A percentile compares a stretch with the other conserved stretches of the same genome.
phyloP scores from a whole-genome alignment of 495 filamentous ascomycete species.

The Penicillium parvum region DNA sequence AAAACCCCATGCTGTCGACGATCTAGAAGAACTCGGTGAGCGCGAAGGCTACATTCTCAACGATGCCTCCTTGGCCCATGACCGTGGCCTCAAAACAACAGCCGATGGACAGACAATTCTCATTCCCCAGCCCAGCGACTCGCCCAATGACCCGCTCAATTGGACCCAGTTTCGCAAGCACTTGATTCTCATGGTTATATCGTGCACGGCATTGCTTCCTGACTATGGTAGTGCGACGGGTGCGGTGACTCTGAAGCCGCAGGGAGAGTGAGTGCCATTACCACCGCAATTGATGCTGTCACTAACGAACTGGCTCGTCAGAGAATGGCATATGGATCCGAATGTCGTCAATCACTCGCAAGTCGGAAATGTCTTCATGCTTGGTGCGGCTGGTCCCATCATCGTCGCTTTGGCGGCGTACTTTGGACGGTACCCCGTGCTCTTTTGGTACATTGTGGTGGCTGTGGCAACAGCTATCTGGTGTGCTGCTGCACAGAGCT shows the following conservation, averaged over 20 bases:
- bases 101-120: constrained; percentile 41
- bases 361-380: constrained; percentile 56
- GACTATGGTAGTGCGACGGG: constrained; percentile 56
- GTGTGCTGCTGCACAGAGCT: constrained; percentile 49
- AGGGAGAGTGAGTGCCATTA: constrained; percentile 33
- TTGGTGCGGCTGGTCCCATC: constrained; percentile 53
- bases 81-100: constrained; percentile 17
- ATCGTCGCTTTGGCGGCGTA: constrained; percentile 52
- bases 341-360: constrained; percentile 52
- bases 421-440: constrained; percentile 54
- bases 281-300: background rate
- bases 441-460: constrained; percentile 54
- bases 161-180: constrained; percentile 53
- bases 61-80: constrained; percentile 13
- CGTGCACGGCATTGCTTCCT: constrained; percentile 49
- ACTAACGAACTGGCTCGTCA: constrained; percentile 7
- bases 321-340: constrained; percentile 42
- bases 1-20: background rate
- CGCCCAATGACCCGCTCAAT: constrained; percentile 57
- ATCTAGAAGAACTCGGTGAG: constrained; percentile 21
- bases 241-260: constrained; percentile 50
- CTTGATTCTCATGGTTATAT: constrained; percentile 49
- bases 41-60: constrained; percentile 23
- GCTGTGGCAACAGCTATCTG: constrained; percentile 47
- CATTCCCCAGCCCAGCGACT: constrained; percentile 55